Evolutionary conservation across 163 green algal species (phyloP).

Genomic region (Scenedesmus sp.): DNA sequence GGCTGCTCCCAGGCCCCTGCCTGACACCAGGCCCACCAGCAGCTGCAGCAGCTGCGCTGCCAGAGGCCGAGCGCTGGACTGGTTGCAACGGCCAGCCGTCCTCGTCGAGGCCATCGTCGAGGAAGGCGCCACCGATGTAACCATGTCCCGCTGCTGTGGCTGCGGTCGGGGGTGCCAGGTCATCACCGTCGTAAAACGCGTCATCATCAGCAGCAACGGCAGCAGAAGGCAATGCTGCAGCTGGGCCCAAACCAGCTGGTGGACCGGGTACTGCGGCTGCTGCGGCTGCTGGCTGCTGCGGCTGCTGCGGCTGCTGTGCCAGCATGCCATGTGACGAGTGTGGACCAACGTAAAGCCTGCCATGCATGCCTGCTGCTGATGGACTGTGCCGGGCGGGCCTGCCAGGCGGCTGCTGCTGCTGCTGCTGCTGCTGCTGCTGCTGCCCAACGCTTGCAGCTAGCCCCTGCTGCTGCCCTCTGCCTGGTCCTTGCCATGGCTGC

Average conservation of each 20-base stretch:
- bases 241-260: not conserved
- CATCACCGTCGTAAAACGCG: not conserved
- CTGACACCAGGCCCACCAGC: not conserved
- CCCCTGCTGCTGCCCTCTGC: not conserved
- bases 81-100: not conserved
- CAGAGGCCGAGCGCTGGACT: not conserved
- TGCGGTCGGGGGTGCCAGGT: not conserved
- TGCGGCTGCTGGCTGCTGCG: constrained; percentile 1
- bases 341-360: not conserved
- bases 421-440: not conserved
- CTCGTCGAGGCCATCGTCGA: not conserved
- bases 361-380: not conserved
- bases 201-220: not conserved
- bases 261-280: not conserved
- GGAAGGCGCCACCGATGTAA: not conserved
- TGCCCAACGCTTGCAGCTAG: not conserved
- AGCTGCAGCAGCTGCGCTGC: not conserved
- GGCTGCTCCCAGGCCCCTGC: not conserved
- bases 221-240: too few relatives aligned
- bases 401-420: not conserved
- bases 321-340: not conserved
- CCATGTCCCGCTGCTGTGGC: not conserved
- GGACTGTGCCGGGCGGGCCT: not conserved
- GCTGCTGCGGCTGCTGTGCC: not conserved
- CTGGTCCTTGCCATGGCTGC: not conserved